These are phyloP conservation scores for Fusarium sp. DNA, from an alignment of 2,329 filamentous ascomycete species.

Conservation along the genomic window DNA sequence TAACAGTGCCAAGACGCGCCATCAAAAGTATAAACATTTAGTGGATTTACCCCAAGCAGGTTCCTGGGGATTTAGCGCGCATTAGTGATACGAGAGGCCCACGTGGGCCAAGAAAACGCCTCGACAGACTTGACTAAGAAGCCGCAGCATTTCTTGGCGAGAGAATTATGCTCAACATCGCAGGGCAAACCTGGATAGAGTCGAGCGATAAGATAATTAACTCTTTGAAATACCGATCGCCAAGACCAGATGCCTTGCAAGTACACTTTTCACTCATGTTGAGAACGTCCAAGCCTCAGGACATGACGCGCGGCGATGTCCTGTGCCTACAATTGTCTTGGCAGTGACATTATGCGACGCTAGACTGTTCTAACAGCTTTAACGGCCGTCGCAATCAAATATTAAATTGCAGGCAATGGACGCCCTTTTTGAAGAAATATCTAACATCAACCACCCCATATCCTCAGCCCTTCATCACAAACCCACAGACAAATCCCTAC, in stretches of 20 bases:
- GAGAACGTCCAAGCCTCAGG: neutral
- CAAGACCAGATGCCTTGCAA: neutral
- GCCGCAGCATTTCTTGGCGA: neutral
- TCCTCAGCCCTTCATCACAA: neutral
- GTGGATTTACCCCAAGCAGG: neutral
- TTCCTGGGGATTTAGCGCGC: neutral
- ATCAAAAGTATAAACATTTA: neutral
- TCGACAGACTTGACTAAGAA: neutral
- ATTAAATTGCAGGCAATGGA: neutral
- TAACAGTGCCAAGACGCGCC: neutral
- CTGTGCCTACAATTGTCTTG: slow-evolving; percentile 15
- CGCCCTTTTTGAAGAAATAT: neutral
- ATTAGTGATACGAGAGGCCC: neutral
- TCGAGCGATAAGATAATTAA: neutral
- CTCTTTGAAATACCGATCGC: neutral
- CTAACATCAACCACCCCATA: neutral
- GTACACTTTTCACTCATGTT: neutral
- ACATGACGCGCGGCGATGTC: neutral
- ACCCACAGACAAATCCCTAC: neutral
- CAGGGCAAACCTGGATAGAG: neutral
- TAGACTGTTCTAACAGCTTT: slow-evolving; percentile 1
- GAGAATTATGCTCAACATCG: too few relatives aligned
- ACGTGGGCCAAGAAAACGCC: neutral
- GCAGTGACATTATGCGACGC: slow-evolving; percentile 25
- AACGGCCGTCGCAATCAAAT: slow-evolving; percentile 11